These are phyloP conservation scores for Metschnikowia vanudenii DNA, from an alignment of 805 yeast genomes.

Conservation along the genomic window DNA sequence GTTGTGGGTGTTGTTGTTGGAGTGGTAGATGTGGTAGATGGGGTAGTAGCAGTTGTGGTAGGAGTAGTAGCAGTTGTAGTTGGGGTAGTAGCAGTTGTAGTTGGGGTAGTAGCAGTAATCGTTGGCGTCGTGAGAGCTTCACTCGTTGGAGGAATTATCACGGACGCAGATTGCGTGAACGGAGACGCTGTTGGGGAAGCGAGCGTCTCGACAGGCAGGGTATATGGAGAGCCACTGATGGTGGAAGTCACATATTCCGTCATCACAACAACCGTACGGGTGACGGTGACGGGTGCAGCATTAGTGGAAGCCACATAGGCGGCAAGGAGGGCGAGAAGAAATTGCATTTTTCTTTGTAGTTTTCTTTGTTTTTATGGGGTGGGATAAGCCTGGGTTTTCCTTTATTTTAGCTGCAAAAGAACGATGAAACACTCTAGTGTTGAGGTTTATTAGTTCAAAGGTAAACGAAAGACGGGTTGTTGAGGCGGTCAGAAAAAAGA, in stretches of 20 bases:
- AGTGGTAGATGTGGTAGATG: not conserved
- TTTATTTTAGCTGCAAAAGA: not conserved
- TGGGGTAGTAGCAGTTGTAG: not conserved
- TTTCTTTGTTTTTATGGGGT: not conserved
- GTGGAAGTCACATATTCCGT: slow-evolving; percentile 13
- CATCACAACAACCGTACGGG: slow-evolving; percentile 13
- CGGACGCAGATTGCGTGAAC: slow-evolving; percentile 3
- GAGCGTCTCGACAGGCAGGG: slow-evolving; percentile 3
- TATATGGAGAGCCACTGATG: slow-evolving; percentile 12
- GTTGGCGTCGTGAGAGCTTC: not conserved
- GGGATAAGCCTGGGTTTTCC: not conserved
- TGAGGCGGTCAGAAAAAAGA: too few species aligned
- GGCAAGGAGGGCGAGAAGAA: slow-evolving; percentile 9
- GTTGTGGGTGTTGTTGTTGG: not conserved
- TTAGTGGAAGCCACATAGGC: slow-evolving; percentile 9
- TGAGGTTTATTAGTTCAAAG: not conserved
- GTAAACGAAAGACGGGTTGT: not conserved
- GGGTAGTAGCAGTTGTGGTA: not conserved
- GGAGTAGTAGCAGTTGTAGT: slow-evolving; percentile 5
- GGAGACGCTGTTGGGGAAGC: not conserved
- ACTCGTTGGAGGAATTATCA: not conserved
- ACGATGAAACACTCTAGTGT: not conserved
- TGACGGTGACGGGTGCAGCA: slow-evolving; percentile 15
- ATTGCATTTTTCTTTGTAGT: slow-evolving; percentile 1
- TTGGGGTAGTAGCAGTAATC: not conserved